phyloP scores from a whole-genome alignment of 2,329 filamentous ascomycete genomes.

The Diplodia seriata region DNA sequence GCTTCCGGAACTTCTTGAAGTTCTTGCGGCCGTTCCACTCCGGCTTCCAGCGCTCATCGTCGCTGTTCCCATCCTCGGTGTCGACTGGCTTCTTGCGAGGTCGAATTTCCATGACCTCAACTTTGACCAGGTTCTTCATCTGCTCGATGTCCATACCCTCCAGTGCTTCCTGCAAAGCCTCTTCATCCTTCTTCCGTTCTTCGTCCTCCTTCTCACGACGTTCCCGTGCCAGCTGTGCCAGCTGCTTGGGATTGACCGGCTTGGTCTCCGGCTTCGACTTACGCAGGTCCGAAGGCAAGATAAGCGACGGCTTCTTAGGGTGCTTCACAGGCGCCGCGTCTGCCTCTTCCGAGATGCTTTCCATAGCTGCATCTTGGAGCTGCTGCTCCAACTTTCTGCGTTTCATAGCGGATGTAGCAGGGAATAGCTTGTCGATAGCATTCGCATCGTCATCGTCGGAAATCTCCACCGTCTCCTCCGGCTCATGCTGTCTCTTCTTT shows the following conservation, averaged over 20 bases:
- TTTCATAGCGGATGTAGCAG: conserved; percentile 79
- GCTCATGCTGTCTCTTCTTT: conserved; percentile 20
- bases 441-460: conserved; percentile 64
- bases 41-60: conserved; percentile 76
- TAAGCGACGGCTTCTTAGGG: conserved; percentile 3
- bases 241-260: conserved; percentile 72
- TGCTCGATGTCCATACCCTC: conserved; percentile 73
- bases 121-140: conserved; percentile 74
- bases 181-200: conserved; percentile 67
- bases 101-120: conserved; percentile 77
- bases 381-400: conserved; percentile 62
- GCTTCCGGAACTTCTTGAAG: conserved; percentile 83
- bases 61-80: conserved; percentile 48
- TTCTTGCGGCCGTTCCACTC: conserved; percentile 95
- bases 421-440: conserved; percentile 61
- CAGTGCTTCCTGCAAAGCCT: conserved; percentile 62
- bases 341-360: conserved; percentile 28
- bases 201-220: conserved; percentile 61
- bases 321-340: conserved; percentile 51
- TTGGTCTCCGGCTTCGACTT: conserved; percentile 52
- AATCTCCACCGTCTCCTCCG: background rate
- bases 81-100: conserved; percentile 39
- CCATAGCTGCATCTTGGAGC: conserved; percentile 5
- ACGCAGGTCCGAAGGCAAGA: conserved; percentile 37
- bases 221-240: conserved; percentile 68